Percentiles rank a stretch among this genome's conserved stretches.
These are phyloP conservation scores for Quillaja saponaria DNA, from an alignment of 306 rosid genomes.

Conservation along the genomic window DNA sequence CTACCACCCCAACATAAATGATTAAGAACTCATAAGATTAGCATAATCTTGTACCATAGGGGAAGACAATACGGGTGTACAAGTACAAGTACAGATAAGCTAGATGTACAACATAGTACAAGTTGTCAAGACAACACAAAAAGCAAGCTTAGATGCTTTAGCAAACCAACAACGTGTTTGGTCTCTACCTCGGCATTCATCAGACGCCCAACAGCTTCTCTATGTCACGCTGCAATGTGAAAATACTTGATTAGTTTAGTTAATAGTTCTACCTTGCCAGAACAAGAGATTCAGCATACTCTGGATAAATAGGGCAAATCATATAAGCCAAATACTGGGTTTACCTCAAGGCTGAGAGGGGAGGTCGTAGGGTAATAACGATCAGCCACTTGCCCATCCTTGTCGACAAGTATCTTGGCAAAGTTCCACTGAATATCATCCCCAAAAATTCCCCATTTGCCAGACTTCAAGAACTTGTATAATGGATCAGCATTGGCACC, in stretches of 20 bases:
- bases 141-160: no score
- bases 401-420: slow-evolving; percentile 74
- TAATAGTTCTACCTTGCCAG: not conserved
- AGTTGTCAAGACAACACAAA: no score
- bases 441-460: slow-evolving; percentile 76
- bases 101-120: no score
- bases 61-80: no score
- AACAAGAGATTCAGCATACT: slow-evolving; percentile 5
- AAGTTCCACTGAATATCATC: slow-evolving; percentile 93
- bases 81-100: no score
- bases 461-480: slow-evolving; percentile 70
- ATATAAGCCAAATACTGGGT: not conserved
- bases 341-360: slow-evolving; percentile 84
- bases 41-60: no score
- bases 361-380: slow-evolving; percentile 87
- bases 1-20: no score
- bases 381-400: slow-evolving; percentile 66
- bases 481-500: slow-evolving; percentile 66
- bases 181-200: no score
- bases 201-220: slow-evolving; percentile 48
- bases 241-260: not conserved
- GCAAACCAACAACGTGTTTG: no score
- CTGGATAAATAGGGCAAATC: slow-evolving; percentile 11
- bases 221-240: slow-evolving; percentile 57
- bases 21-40: no score